phyloP scores from a whole-genome alignment of 1,139 yeast genomes.

The Blastobotrys proliferans region DNA sequence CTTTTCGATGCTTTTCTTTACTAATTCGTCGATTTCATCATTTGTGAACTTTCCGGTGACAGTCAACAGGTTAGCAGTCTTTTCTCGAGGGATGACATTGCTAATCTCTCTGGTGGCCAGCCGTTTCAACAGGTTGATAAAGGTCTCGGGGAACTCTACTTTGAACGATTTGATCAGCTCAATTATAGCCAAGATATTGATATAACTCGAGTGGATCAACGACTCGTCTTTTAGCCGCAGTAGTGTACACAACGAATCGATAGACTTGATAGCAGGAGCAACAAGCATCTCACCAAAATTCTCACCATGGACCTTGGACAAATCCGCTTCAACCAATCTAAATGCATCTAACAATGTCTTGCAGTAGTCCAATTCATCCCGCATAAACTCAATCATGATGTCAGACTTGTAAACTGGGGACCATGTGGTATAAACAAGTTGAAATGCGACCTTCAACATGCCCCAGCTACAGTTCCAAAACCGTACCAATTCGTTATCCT shows the following conservation, averaged over 20 bases:
- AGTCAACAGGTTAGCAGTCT: slow-evolving; percentile 24
- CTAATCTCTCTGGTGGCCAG: slow-evolving; percentile 25
- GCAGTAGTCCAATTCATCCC: slow-evolving; percentile 81
- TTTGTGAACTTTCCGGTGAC: slow-evolving; percentile 23
- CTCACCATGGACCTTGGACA: slow-evolving; percentile 31
- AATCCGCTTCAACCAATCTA: slow-evolving; percentile 46
- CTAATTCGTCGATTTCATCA: slow-evolving; percentile 22
- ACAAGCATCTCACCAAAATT: slow-evolving; percentile 27
- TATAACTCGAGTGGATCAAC: slow-evolving; percentile 69
- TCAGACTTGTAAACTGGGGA: slow-evolving; percentile 54
- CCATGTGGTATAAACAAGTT: slow-evolving; percentile 63
- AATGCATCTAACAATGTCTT: slow-evolving; percentile 63
- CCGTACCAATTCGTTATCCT: slow-evolving; percentile 29
- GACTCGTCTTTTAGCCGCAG: slow-evolving; percentile 75
- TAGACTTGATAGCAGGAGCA: slow-evolving; percentile 26
- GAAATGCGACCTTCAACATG: slow-evolving; percentile 64
- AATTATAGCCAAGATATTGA: slow-evolving; percentile 48
- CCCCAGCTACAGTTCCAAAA: slow-evolving; percentile 73
- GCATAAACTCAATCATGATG: slow-evolving; percentile 70
- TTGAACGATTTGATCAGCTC: slow-evolving; percentile 30
- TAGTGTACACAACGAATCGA: slow-evolving; percentile 62
- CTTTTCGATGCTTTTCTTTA: slow-evolving; percentile 16
- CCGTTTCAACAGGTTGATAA: slow-evolving; percentile 23
- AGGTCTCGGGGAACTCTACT: slow-evolving; percentile 26
- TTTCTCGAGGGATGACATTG: slow-evolving; percentile 25